Evolutionary conservation across 441 rosid species (phyloP).

Genomic region (Adansonia madagascariensis): DNA sequence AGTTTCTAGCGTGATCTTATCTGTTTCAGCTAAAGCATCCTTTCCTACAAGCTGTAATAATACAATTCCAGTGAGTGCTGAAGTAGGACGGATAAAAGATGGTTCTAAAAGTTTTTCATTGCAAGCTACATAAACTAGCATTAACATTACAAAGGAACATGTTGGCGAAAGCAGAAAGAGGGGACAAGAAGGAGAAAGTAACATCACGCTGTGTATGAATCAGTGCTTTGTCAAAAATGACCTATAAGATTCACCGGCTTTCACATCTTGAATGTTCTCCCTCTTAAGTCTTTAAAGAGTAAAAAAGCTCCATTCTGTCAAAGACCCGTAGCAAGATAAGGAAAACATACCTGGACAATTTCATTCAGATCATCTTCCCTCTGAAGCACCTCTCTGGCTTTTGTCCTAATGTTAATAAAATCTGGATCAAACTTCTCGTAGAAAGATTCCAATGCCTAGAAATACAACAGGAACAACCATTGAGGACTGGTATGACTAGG

Average conservation of each 20-base stretch:
- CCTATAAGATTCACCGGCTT: background rate
- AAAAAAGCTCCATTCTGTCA: background rate
- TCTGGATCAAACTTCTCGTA: slow-evolving; percentile 98
- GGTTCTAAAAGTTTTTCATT: background rate
- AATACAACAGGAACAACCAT: slow-evolving; percentile 28
- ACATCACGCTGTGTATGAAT: background rate
- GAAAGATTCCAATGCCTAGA: slow-evolving; percentile 91
- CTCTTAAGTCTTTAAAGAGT: slow-evolving; percentile 7
- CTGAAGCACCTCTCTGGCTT: slow-evolving; percentile 96
- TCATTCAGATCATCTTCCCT: slow-evolving; percentile 99
- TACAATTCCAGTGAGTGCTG: slow-evolving; percentile 26
- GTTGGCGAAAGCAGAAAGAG: background rate
- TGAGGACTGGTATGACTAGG: slow-evolving; percentile 10
- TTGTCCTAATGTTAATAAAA: slow-evolving; percentile 95
- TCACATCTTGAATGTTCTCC: background rate
- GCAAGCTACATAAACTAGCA: background rate
- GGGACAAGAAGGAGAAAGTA: background rate
- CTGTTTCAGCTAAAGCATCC: slow-evolving; percentile 96
- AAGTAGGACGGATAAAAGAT: background rate
- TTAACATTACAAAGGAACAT: background rate
- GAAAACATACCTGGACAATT: slow-evolving; percentile 84
- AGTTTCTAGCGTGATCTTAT: slow-evolving; percentile 93
- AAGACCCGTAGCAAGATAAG: background rate
- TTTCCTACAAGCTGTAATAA: slow-evolving; percentile 91
- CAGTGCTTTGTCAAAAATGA: background rate